Base-by-base conservation (phyloP, 164 flowering plant species). In the Vitis amurensis region DNA sequence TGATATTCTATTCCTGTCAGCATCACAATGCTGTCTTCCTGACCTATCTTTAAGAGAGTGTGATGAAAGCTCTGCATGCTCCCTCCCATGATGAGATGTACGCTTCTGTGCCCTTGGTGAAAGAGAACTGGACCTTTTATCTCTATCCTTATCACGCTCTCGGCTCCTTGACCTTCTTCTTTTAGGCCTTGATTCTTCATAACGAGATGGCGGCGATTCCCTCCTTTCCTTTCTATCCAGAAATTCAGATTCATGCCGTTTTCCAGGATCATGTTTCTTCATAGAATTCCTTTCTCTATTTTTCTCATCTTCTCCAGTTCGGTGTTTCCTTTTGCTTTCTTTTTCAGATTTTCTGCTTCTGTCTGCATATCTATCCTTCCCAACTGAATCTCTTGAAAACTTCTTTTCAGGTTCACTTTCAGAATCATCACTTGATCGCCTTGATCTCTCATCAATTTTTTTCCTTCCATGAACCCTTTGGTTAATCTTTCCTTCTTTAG, bases 91-190 rank as follows among this genome's bases (percentile, higher is more conserved):
- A 68, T 79, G 52, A 66, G 83, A 65, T 63, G 69, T 31, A 66
- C 52, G 84, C 57, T 85, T 93, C 27, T 80, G 86, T 14, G 70
- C 77, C 71, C 80, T 85, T 44, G 91, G 90, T 31, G 90, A 90
- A 53, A 61, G 67, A 12, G 97, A 91, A 53, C 14, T 27, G 31
- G 89, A 86, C 78, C 88, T 87, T 79, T 81, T 80, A 74, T 70
- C 76, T 80, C 78, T 85, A 37, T 81, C 83, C 71, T 78, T 76
- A 15, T 50, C 80, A 75, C 58, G 85, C 59, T 93, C 97, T 70
- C 77, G 78, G 81, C 99, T 93, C 71, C 84, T 78, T 74, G 97
- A 89, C 68, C 92, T 78, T 77, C 87, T 87, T 64, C 89, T 82
- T 80, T 87, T 92, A 61, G 73, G 64, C 73, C 79, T 87, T 23